phyloP scores from a whole-genome alignment of 148 eudicot genomes.

The Silene conica region DNA sequence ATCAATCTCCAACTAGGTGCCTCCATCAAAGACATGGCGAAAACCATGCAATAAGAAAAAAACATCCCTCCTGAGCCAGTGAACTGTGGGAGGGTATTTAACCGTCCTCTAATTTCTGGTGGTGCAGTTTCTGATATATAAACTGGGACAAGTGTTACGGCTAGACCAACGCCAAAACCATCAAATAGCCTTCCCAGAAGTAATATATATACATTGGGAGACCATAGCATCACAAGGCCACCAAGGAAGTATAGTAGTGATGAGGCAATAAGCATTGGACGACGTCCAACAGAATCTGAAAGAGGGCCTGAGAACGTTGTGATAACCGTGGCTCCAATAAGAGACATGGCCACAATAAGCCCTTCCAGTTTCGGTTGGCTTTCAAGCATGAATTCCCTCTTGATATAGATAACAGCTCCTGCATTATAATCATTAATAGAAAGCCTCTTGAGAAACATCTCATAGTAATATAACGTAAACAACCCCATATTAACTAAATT shows the following conservation, averaged over 20 bases:
- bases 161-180: constrained; percentile 84
- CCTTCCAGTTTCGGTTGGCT: constrained; percentile 78
- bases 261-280: constrained; percentile 80
- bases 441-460: neutral
- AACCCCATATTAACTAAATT: neutral
- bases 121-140: constrained; percentile 94
- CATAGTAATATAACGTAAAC: neutral
- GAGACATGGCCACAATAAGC: constrained; percentile 81
- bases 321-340: constrained; percentile 83
- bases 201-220: constrained; percentile 81
- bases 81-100: constrained; percentile 90
- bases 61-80: constrained; percentile 85
- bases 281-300: constrained; percentile 69
- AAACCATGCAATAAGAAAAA: constrained; percentile 80
- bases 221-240: constrained; percentile 84
- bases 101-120: constrained; percentile 74
- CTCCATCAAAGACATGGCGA: constrained; percentile 69
- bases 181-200: constrained; percentile 72
- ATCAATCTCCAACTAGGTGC: constrained; percentile 84
- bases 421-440: constrained; percentile 24
- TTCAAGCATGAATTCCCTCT: constrained; percentile 72
- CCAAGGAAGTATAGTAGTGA: constrained; percentile 70
- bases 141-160: constrained; percentile 79
- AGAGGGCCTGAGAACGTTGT: constrained; percentile 89
- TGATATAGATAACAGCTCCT: constrained; percentile 86